These are phyloP conservation scores for Eucalyptus paniculata DNA, from an alignment of 345 rosid genomes.

Conservation along the genomic window DNA sequence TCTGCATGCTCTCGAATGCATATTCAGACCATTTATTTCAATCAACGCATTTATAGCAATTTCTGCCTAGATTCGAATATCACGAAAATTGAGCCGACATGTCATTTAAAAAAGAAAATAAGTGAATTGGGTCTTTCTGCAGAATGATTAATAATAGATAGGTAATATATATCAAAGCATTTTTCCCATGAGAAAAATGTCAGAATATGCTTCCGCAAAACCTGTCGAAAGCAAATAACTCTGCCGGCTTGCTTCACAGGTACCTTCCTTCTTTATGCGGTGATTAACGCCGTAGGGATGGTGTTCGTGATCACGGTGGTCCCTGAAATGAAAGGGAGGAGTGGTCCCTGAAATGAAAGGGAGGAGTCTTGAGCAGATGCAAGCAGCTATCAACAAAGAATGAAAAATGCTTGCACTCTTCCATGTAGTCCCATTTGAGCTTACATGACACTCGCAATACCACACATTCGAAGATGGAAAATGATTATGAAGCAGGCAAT, in stretches of 20 bases:
- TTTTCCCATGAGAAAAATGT: background rate
- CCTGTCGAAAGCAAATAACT: background rate
- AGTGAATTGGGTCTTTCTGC: background rate
- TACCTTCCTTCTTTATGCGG: constrained; percentile 3
- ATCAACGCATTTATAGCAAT: background rate
- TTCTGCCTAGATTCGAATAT: background rate
- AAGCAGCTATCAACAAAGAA: background rate
- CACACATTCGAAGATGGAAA: background rate
- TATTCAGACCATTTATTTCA: background rate
- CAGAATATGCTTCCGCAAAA: background rate
- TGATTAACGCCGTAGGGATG: background rate
- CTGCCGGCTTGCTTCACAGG: constrained; percentile 1
- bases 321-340: constrained; percentile 3
- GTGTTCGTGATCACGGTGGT: background rate
- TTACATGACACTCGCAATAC: background rate
- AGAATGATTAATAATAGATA: background rate
- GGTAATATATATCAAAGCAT: background rate
- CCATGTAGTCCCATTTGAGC: background rate
- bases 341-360: constrained; percentile 4
- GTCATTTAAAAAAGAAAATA: background rate
- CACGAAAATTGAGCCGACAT: background rate
- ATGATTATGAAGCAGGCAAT: background rate
- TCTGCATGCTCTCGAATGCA: background rate
- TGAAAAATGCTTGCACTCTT: background rate
- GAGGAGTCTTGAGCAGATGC: constrained; percentile 1